Conservation (phyloP, 1,284 basidiomycete species). For the Ganoderma boninense region DNA sequence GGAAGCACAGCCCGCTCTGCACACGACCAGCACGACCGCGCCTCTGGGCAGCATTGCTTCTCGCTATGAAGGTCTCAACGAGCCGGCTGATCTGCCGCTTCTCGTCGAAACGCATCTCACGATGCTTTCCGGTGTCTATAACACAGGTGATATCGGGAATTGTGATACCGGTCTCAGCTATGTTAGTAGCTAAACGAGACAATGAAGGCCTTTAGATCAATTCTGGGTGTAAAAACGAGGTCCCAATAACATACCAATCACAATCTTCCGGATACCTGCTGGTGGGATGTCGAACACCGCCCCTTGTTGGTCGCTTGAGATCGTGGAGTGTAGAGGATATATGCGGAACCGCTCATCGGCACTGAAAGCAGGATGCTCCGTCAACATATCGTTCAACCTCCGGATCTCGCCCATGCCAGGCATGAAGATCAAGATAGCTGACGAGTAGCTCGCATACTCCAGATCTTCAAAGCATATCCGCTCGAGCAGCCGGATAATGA, state of each 20-base stretch:
- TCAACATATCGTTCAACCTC: slow-evolving; percentile 84
- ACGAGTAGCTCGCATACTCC: slow-evolving; percentile 68
- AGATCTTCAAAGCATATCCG: slow-evolving; percentile 82
- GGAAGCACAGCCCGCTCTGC: slow-evolving; percentile 91
- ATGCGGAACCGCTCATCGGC: slow-evolving; percentile 74
- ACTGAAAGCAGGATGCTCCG: slow-evolving; percentile 82
- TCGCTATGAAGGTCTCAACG: slow-evolving; percentile 92
- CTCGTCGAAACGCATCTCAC: slow-evolving; percentile 97
- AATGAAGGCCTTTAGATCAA: background rate
- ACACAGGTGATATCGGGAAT: slow-evolving; percentile 99
- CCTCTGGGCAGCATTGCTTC: slow-evolving; percentile 93
- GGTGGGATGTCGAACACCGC: slow-evolving; percentile 92
- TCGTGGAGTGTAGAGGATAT: slow-evolving; percentile 93
- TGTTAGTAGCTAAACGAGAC: slow-evolving; percentile 68
- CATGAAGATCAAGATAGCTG: slow-evolving; percentile 92
- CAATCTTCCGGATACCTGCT: slow-evolving; percentile 86
- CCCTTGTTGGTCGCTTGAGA: slow-evolving; percentile 90
- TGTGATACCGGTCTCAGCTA: slow-evolving; percentile 90
- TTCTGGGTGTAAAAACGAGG: background rate
- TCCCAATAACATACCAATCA: slow-evolving; percentile 76
- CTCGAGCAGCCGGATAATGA: slow-evolving; percentile 89
- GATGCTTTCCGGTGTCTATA: slow-evolving; percentile 95
- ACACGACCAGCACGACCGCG: slow-evolving; percentile 95
- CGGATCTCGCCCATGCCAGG: slow-evolving; percentile 95
- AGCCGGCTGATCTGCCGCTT: slow-evolving; percentile 96